A percentile compares a stretch with the other conserved stretches of the same genome.
Conservation (phyloP, 495 filamentous ascomycete genomes). For the Aspergillus diversus region DNA sequence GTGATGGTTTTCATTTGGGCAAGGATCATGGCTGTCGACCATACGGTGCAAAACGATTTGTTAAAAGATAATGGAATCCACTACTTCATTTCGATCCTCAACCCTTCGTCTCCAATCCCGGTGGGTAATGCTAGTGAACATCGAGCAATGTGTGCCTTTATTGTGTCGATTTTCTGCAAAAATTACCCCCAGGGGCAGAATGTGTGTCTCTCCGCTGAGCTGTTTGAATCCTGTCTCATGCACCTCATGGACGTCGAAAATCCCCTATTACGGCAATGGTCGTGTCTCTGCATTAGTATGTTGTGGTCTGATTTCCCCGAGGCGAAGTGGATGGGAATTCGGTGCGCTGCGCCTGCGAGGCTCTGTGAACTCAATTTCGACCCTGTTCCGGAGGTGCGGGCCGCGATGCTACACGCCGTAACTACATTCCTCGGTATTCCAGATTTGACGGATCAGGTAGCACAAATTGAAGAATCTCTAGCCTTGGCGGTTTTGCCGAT, state of each 20-base stretch:
- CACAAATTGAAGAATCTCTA: conserved; percentile 84
- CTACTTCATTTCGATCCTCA: conserved; percentile 92
- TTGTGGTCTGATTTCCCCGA: conserved; percentile 90
- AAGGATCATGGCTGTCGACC: conserved; percentile 91
- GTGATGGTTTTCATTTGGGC: conserved; percentile 99
- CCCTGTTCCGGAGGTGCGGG: conserved; percentile 89
- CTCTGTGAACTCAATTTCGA: conserved; percentile 84
- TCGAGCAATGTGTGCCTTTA: conserved; percentile 98
- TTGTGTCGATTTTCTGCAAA: conserved; percentile 95
- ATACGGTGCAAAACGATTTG: conserved; percentile 87
- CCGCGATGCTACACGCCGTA: conserved; percentile 89
- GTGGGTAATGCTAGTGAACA: conserved; percentile 87
- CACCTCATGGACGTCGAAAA: conserved; percentile 86
- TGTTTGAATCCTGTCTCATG: conserved; percentile 80
- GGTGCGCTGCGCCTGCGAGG: conserved; percentile 74
- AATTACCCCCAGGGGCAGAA: conserved; percentile 87
- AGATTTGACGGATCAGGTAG: conserved; percentile 88
- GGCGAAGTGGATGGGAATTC: conserved; percentile 91
- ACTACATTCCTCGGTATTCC: conserved; percentile 93
- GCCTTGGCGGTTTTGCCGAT: conserved; percentile 84
- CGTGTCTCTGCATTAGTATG: conserved; percentile 93
- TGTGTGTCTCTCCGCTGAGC: conserved; percentile 77
- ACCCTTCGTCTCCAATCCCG: conserved; percentile 78
- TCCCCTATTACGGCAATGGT: conserved; percentile 91
- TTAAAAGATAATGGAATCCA: conserved; percentile 96